A percentile compares a stretch with the other conserved stretches of the same genome.
Evolutionary conservation across 129 eudicot genomes (phyloP).

Genomic region (Tagetes patula): DNA sequence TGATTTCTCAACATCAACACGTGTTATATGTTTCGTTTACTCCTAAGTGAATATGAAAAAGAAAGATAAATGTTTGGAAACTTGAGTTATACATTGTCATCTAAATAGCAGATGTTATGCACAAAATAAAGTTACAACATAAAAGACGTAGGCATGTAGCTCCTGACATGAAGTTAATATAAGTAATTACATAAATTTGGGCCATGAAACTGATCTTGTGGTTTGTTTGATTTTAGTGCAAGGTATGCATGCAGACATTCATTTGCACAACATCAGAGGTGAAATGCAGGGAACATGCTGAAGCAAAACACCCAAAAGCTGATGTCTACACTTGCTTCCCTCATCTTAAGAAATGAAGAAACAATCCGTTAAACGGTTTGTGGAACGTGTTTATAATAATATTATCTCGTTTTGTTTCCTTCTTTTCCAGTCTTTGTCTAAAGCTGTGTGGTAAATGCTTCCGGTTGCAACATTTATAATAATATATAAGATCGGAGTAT

Average conservation of each 20-base stretch:
- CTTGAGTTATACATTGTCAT: too few relatives aligned
- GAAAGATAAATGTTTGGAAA: too few relatives aligned
- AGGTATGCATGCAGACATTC: conserved; percentile 18
- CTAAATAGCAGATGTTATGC: too few relatives aligned
- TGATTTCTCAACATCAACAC: neutral
- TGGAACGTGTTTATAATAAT: conserved; percentile 11
- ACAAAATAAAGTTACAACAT: too few relatives aligned
- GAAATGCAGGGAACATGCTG: conserved; percentile 88
- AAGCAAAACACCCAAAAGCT: conserved; percentile 78
- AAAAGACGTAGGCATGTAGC: too few relatives aligned
- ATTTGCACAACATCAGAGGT: conserved; percentile 38
- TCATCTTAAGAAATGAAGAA: conserved; percentile 60
- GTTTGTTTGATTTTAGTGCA: conserved; percentile 10
- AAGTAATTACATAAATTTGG: neutral
- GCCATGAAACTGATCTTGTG: neutral
- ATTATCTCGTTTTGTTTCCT: neutral
- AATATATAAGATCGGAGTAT: neutral
- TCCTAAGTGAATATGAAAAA: neutral
- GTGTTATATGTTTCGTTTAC: neutral
- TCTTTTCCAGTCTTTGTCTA: neutral
- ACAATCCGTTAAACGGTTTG: neutral
- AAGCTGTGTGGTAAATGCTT: neutral
- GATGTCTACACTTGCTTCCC: conserved; percentile 60
- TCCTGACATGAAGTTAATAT: neutral
- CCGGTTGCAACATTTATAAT: neutral